Base-by-base conservation (phyloP, 352 stramenopile genomes). In the Pythium guiyangense region DNA sequence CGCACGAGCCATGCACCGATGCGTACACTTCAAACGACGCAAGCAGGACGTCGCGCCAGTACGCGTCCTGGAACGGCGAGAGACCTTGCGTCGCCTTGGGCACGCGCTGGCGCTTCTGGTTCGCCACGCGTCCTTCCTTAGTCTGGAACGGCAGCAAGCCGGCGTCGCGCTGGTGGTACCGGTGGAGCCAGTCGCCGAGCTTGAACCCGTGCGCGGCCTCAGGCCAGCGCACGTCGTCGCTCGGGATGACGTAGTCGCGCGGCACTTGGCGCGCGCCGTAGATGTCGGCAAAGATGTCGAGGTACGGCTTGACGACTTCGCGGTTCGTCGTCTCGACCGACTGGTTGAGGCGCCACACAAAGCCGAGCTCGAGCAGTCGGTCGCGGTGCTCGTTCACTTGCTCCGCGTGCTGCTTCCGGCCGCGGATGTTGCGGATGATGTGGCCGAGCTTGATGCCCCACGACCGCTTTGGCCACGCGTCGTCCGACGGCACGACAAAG, bases 351-450 rank as follows among this genome's bases (percentile, higher is more conserved):
- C 77, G 83, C 91, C 94, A 98, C 27, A 91, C 71, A 66, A 98
- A 98, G 11, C 92, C 94, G 20, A 98, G 67, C 17, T 83, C 70
- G 42, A 96, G 79, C 26, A 98, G 69, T 22, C 88, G 69, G 2
- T 94, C 67, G 35, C 74, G 86, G 48, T 94, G 70, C 35, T 75
- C 64, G 49, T 93, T 79, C 34, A 96, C 79, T 25, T 90, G 79
- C 56, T 92, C 89, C 1, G 94, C 83, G 68, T 97, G 94, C 46
- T 94, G 94, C 63, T 89, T 86, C 2, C 75, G 70, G 31, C 64
- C 75, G 53, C 92, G 86, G 63, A 98, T 97, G 43, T 92, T 86
- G 70, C 92, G 91, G 2, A 97, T 89, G 12, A 85, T 80, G 48
- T 92, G 83, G 18, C 91, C 92, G 22, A 98, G 73, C 47, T 92